Evolutionary conservation across 2,329 filamentous ascomycete genomes (phyloP).

Genomic region (Escovopsis sp.): DNA sequence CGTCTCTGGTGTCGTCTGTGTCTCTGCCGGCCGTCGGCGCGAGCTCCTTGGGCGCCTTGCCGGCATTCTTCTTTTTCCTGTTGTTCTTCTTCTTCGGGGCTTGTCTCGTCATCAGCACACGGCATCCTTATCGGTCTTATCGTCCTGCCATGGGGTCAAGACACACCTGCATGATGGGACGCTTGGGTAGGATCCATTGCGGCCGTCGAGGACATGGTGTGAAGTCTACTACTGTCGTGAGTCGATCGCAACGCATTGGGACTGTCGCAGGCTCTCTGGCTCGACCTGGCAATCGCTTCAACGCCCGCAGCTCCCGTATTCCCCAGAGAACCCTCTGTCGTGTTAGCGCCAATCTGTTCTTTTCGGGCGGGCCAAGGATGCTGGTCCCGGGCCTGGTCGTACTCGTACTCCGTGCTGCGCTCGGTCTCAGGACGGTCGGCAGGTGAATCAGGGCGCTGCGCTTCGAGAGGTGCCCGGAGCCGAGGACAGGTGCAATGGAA

Average conservation of each 20-base stretch:
- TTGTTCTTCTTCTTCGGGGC: conserved; percentile 41
- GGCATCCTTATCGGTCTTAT: conserved; percentile 8
- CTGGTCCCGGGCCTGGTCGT: not conserved
- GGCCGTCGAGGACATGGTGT: conserved; percentile 26
- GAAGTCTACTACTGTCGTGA: conserved; percentile 7
- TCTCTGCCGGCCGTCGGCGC: conserved; percentile 20
- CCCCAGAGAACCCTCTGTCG: not conserved
- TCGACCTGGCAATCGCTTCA: not conserved
- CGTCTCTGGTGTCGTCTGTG: conserved; percentile 12
- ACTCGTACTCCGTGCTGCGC: no score
- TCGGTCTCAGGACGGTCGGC: no score
- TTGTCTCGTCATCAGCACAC: conserved; percentile 18
- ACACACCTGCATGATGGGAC: conserved; percentile 23
- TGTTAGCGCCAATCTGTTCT: conserved; percentile 5
- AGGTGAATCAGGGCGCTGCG: no score
- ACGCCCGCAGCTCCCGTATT: not conserved
- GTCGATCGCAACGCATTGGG: conserved; percentile 11
- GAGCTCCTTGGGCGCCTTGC: conserved; percentile 28
- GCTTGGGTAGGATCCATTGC: conserved; percentile 21
- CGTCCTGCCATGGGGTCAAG: conserved; percentile 3
- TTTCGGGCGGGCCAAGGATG: not conserved
- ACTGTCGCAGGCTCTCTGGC: not conserved
- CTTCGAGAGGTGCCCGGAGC: no score
- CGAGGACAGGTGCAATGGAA: no score
- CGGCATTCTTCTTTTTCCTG: conserved; percentile 44